Conservation (phyloP, 2,329 filamentous ascomycete genomes). For the Talaromyces islandicus region DNA sequence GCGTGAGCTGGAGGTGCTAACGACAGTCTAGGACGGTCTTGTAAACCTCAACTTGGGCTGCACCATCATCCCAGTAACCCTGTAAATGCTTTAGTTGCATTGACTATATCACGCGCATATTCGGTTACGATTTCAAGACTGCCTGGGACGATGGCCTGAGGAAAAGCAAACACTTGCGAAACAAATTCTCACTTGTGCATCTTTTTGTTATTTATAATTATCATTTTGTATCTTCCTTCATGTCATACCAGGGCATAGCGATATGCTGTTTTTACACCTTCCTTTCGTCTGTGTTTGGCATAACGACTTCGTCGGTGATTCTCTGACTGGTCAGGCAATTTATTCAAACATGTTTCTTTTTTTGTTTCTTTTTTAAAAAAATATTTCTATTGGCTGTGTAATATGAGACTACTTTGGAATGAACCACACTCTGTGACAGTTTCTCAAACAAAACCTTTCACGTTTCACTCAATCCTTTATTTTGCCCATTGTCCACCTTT, state of each 20-base stretch:
- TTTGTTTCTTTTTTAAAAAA: background rate
- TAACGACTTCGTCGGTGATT: constrained; percentile 3
- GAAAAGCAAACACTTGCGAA: background rate
- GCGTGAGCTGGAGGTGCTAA: background rate
- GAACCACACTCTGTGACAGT: background rate
- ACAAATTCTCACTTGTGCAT: background rate
- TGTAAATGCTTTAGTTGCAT: constrained; percentile 1
- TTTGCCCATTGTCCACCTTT: background rate
- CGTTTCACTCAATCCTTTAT: background rate
- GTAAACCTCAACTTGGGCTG: constrained; percentile 13
- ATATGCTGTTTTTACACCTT: constrained; percentile 1
- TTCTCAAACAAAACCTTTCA: background rate
- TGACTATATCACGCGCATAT: background rate
- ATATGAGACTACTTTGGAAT: background rate
- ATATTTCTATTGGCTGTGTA: too few species aligned
- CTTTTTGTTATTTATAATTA: background rate
- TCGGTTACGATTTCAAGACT: constrained; percentile 4
- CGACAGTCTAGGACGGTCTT: constrained; percentile 2
- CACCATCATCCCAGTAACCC: constrained; percentile 11
- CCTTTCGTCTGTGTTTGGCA: constrained; percentile 3
- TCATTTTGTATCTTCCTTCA: constrained; percentile 1
- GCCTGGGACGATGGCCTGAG: background rate
- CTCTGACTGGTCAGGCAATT: constrained; percentile 8
- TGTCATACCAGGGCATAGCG: constrained; percentile 7
- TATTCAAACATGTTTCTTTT: constrained; percentile 7